Conservation (phyloP, 768 basidiomycete species). For the Coprinellus aureogranulatus region DNA sequence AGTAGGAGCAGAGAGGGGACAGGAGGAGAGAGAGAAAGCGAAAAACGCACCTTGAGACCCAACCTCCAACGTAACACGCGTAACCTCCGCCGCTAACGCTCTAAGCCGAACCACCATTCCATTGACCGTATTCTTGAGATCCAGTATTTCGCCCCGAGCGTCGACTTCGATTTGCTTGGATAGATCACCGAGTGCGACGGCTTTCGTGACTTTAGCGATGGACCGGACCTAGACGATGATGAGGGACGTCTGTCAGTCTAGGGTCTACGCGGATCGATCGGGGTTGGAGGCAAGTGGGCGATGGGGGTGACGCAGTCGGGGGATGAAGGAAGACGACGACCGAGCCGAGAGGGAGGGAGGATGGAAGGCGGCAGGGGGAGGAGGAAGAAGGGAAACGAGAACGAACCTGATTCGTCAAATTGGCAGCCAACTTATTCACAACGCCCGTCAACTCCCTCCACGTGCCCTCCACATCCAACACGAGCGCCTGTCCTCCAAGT, state of each 20-base stretch:
- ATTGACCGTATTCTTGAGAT: conserved; percentile 67
- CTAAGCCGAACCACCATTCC: conserved; percentile 59
- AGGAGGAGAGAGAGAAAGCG: too few relatives aligned
- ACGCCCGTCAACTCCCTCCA: conserved; percentile 83
- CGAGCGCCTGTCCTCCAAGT: conserved; percentile 83
- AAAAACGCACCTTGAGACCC: conserved; percentile 58
- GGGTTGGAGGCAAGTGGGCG: too few relatives aligned
- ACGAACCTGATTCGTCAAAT: conserved; percentile 66
- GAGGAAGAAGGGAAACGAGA: not conserved
- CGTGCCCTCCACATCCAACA: conserved; percentile 87
- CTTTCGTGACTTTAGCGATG: conserved; percentile 90
- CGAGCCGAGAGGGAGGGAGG: conserved; percentile 2
- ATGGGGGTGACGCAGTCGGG: too few relatives aligned
- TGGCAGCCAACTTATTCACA: conserved; percentile 78
- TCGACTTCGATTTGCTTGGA: conserved; percentile 91
- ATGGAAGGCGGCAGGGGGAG: not conserved
- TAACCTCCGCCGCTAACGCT: conserved; percentile 78
- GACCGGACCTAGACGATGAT: conserved; percentile 66
- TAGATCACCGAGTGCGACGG: conserved; percentile 87
- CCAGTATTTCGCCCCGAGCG: conserved; percentile 84
- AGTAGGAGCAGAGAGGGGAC: too few relatives aligned
- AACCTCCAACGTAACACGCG: conserved; percentile 80
- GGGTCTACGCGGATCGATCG: too few relatives aligned
- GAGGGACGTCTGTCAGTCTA: too few relatives aligned
- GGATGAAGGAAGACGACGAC: not conserved